These are phyloP conservation scores for Eucalyptus cloeziana DNA, from an alignment of 345 rosid species.

Conservation along the genomic window DNA sequence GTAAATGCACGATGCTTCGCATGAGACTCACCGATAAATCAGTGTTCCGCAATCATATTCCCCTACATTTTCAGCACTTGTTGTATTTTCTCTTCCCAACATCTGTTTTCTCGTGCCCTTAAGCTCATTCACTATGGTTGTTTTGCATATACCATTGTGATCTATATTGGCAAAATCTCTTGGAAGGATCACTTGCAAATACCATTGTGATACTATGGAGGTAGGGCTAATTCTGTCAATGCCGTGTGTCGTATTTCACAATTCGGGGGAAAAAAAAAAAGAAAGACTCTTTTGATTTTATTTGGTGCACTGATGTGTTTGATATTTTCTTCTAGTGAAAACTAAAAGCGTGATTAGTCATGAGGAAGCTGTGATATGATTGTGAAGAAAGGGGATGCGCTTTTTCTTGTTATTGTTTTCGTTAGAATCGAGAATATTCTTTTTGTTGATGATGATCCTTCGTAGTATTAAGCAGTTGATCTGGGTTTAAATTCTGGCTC, in stretches of 20 bases:
- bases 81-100: neutral
- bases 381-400: neutral
- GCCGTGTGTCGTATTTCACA: neutral
- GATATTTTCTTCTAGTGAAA: neutral
- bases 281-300: neutral
- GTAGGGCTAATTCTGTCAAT: neutral
- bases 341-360: neutral
- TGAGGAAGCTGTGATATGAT: neutral
- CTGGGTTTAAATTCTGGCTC: neutral
- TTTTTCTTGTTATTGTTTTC: neutral
- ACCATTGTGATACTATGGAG: neutral
- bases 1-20: neutral
- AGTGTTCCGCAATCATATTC: neutral
- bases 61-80: neutral
- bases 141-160: neutral
- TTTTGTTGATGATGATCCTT: neutral
- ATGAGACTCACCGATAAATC: neutral
- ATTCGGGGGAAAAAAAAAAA: neutral
- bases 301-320: neutral
- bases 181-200: neutral
- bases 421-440: neutral
- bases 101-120: neutral
- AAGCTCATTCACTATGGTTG: neutral
- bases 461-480: neutral
- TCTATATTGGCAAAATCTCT: neutral